Base-by-base conservation (phyloP, 1,284 basidiomycete genomes). In the Kwoniella shivajii region DNA sequence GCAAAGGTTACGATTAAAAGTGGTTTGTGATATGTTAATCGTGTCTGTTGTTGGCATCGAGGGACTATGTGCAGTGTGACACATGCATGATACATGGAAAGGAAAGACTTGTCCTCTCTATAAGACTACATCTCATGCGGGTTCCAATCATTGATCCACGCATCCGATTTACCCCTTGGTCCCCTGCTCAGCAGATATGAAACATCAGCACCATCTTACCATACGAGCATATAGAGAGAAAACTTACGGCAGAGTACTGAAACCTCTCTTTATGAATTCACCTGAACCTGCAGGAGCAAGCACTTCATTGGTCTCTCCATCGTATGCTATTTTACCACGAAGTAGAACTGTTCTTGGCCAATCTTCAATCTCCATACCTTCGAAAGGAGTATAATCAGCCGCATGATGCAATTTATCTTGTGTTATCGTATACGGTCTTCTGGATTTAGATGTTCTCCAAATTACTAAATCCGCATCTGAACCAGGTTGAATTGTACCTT, bases 381-480 rank as follows among this genome's bases (percentile, higher is more conserved):
- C 59, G 37, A 56, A 64, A 4, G 62, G 62, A n/a, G 59, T 61
- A 36, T 64, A 64, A 31, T 64, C 62, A 9, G 49, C 56, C 34
- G 51, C 52, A 49, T 64, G 62, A 50, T 64, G 62, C 6, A 64
- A 50, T 7, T 49, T 34, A 44, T 43, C 36, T 16, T 55, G 29
- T 16, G n/a, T 39, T 26, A 31, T 50, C 13, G 37, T 43, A 24
- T 33, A 26, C 0, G 42, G 30, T 30, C 38, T 30, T 13, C 48
- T 9, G 11, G 22, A 31, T 10, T n/a, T 13, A 4, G 34, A 14
- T 18, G 50, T 27, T 30, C 54, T 42, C 48, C 48, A 44, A 16
- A 64, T 64, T 18, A 56, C 30, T 6, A 64, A 22, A 43, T 64
- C 62, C 7, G 62, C 62, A 49, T 64, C 62, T 4, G 62, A 57